phyloP scores from a whole-genome alignment of 345 rosid genomes.

The Nephelium lappaceum region DNA sequence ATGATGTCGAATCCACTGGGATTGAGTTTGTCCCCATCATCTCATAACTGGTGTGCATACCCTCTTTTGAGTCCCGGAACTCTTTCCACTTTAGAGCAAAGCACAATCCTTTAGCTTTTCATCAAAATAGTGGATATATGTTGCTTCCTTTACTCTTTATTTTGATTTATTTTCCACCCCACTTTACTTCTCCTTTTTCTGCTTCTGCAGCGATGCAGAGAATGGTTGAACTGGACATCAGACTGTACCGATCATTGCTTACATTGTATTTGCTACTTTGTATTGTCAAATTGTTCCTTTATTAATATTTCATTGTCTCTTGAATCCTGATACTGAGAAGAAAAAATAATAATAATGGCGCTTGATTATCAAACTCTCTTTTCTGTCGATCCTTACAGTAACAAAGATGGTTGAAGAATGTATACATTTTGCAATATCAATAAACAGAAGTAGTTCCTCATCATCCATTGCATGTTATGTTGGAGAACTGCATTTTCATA shows the following conservation, averaged over 20 bases:
- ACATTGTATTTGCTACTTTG: background rate
- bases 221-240: too few relatives aligned
- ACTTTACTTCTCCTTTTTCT: background rate
- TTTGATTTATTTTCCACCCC: background rate
- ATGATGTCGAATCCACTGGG: constrained; percentile 31
- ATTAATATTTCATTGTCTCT: background rate
- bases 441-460: too few relatives aligned
- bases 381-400: background rate
- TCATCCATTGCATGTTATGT: too few relatives aligned
- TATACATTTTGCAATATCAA: too few relatives aligned
- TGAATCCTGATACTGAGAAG: background rate
- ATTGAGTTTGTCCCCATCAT: constrained; percentile 52
- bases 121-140: too few relatives aligned
- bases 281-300: background rate
- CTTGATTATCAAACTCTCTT: background rate
- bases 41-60: constrained; percentile 50
- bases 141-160: background rate
- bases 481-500: too few relatives aligned
- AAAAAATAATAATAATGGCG: background rate
- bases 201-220: too few relatives aligned
- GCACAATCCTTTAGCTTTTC: constrained; percentile 26
- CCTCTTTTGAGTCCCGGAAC: constrained; percentile 65
- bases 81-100: constrained; percentile 52
- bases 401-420: background rate
- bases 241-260: background rate